Evolutionary conservation across 164 flowering plant genomes (phyloP).

Genomic region (Kalanchoe fedtschenkoi): DNA sequence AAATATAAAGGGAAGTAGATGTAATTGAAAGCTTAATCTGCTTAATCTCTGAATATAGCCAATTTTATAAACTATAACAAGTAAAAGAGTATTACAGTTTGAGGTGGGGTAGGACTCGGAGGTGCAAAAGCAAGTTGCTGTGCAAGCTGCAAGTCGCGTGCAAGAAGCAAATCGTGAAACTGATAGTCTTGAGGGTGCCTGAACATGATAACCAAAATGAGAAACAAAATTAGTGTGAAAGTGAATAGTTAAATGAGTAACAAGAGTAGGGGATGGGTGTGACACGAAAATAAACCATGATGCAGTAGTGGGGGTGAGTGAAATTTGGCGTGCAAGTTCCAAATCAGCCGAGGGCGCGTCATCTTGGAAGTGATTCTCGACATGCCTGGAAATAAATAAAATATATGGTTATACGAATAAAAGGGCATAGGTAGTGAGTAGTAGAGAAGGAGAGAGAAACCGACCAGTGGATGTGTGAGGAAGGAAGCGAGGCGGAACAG

Average conservation of each 20-base stretch:
- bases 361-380: constrained; percentile 44
- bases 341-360: constrained; percentile 27
- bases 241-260: not conserved
- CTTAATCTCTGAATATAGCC: not conserved
- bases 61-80: not conserved
- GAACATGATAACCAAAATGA: not conserved
- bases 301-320: constrained; percentile 20
- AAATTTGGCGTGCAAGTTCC: constrained; percentile 35
- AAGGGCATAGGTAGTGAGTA: not conserved
- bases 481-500: not conserved
- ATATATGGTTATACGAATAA: not conserved
- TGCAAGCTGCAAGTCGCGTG: not conserved
- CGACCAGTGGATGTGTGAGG: not conserved
- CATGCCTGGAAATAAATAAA: constrained; percentile 30
- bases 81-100: not conserved
- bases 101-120: not conserved
- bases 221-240: too few relatives aligned
- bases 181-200: not conserved
- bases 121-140: not conserved
- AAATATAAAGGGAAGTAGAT: too few relatives aligned
- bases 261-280: not conserved
- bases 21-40: too few relatives aligned
- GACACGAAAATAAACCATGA: constrained; percentile 15
- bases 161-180: not conserved
- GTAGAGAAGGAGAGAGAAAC: not conserved